Conservation (phyloP, 148 eudicot genomes). For the Rhododendron molle region DNA sequence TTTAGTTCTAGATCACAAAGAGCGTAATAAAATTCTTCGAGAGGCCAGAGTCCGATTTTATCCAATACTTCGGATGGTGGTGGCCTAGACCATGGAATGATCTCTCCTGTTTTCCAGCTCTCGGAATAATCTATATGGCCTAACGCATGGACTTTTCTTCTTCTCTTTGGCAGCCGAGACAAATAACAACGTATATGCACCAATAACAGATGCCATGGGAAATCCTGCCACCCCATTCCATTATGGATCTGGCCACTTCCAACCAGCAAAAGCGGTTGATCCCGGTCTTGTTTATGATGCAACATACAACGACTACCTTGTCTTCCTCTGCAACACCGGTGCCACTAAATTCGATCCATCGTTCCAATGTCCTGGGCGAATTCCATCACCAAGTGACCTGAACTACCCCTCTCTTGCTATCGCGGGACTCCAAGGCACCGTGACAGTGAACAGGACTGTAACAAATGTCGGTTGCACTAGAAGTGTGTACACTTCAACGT, state of each 20-base stretch:
- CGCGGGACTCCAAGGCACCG: background rate
- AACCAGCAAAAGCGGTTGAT: constrained; percentile 11
- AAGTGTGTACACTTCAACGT: background rate
- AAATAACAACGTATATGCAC: constrained; percentile 5
- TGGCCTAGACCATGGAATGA: background rate
- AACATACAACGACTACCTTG: constrained; percentile 15
- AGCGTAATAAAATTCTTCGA: background rate
- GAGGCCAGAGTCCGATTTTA: background rate
- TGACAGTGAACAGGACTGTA: constrained; percentile 9
- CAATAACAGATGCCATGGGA: constrained; percentile 6
- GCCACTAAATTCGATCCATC: constrained; percentile 2
- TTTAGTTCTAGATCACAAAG: background rate
- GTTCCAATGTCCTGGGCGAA: constrained; percentile 6
- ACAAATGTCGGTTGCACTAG: constrained; percentile 7
- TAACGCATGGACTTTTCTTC: background rate
- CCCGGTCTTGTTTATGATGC: constrained; percentile 23
- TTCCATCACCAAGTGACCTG: constrained; percentile 12
- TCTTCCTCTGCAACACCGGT: constrained; percentile 15
- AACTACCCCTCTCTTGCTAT: constrained; percentile 23
- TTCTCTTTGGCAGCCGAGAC: constrained; percentile 5
- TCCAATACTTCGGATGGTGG: background rate
- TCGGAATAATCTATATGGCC: background rate
- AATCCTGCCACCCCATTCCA: constrained; percentile 16
- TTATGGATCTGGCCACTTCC: constrained; percentile 18
- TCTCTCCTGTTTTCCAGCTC: background rate